Percentiles rank a stretch among this genome's conserved stretches.
Conservation (phyloP, 208 protist genomes). For the Crithidia bombi region DNA sequence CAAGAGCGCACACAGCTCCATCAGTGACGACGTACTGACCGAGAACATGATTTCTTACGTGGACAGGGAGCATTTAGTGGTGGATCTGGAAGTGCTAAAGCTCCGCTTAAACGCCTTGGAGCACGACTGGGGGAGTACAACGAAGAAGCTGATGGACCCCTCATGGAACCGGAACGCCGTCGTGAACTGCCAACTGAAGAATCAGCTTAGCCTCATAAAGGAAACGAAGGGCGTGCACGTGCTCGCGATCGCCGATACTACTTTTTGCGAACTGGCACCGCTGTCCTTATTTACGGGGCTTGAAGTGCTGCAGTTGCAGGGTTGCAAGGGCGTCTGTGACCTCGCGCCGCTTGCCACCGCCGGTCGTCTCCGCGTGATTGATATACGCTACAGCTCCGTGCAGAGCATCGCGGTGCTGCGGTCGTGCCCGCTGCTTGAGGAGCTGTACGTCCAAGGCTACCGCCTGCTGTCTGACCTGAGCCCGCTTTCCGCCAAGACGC, state of each 20-base stretch:
- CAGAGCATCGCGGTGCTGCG: conserved; percentile 17
- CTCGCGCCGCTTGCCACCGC: conserved; percentile 4
- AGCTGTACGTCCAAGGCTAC: conserved; percentile 7
- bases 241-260: conserved; percentile 8
- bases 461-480: not conserved
- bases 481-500: not conserved
- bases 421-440: conserved; percentile 12
- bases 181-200: conserved; percentile 10
- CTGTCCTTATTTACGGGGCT: conserved; percentile 2
- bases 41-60: conserved; percentile 14
- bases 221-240: conserved; percentile 18
- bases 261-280: not conserved
- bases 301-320: conserved; percentile 18
- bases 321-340: conserved; percentile 9
- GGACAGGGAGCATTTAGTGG: conserved; percentile 4
- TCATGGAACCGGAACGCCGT: not conserved
- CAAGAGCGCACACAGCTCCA: not conserved
- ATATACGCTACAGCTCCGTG: conserved; percentile 10
- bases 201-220: conserved; percentile 3
- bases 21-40: conserved; percentile 2
- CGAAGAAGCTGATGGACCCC: not conserved
- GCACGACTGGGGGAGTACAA: not conserved
- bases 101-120: conserved; percentile 4
- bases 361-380: not conserved
- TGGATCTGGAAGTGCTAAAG: conserved; percentile 18